Base-by-base conservation (phyloP, 208 protist genomes). In the Phytomonas sp. region DNA sequence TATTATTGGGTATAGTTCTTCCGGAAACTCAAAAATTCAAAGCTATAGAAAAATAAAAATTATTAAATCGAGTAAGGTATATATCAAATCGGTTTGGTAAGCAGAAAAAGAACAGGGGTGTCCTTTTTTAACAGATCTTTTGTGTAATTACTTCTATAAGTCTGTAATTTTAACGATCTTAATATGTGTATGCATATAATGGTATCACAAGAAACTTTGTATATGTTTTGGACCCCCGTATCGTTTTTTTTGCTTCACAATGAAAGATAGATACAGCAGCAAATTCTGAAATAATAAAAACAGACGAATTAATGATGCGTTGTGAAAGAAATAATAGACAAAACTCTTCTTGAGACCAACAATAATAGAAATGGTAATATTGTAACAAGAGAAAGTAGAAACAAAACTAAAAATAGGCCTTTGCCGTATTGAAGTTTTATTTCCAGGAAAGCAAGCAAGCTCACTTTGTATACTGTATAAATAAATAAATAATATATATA, bases 331-430 rank as follows among this genome's bases (percentile, higher is more conserved):
- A 69, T 11, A 53, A 62, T 1, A 11, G 63, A 29, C n/a, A 33
- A 43, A 60, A 62, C 37, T 17, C 8, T 56, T n/a, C 62, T 51
- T 11, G 33, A 6, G 4, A 62, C 1, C 33, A 4, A 72, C 9
- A 65, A 69, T 60, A 69, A 68, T 70, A 68, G 67, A 61, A 46
- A 20, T 61, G 59, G 40, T 43, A 70, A 59, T 72, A 70, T 53
- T 23, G 17, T 4, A 63, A 26, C 20, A 68, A 11, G 61, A 62
- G 31, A 66, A 28, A 34, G 32, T 34, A 72, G 11, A 33, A 15
- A 30, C 60, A 74, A 33, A 61, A 40, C 36, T 40, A 40, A 13
- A 40, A 40, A 40, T 13, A 40, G 9, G 9, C 9, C 36, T 40
- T 40, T 40, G 36, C 9, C 36, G 36, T 40, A 9, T 9, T 13